These are phyloP conservation scores for Mucor lusitanicus DNA, from an alignment of 371 early-diverging fungal genomes.

Conservation along the genomic window DNA sequence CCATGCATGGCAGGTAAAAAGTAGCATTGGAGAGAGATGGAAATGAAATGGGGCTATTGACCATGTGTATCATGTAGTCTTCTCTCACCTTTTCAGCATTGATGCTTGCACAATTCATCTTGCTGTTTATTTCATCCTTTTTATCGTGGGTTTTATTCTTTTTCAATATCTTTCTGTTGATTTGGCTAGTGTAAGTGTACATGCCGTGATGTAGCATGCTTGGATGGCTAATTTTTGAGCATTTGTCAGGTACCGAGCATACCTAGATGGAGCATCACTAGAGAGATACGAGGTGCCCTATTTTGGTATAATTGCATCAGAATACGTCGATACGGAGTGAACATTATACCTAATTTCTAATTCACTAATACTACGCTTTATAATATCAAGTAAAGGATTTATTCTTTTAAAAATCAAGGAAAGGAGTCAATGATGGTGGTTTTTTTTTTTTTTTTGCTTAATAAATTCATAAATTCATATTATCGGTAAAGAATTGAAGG, in stretches of 20 bases:
- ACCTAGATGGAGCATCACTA: constrained; percentile 62
- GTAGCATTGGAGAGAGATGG: background rate
- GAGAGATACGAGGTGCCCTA: constrained; percentile 65
- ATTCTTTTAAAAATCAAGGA: background rate
- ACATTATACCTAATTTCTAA: background rate
- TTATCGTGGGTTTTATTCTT: constrained; percentile 63
- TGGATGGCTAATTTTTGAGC: background rate
- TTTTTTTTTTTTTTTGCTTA: background rate
- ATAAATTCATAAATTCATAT: background rate
- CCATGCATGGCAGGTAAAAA: constrained; percentile 82
- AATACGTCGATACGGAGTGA: constrained; percentile 69
- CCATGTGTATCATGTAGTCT: constrained; percentile 29
- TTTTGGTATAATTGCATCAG: constrained; percentile 59
- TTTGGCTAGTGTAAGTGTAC: constrained; percentile 48
- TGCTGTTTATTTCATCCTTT: constrained; percentile 53
- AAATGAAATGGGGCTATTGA: background rate
- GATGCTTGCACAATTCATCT: constrained; percentile 46
- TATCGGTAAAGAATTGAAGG: background rate
- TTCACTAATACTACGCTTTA: background rate
- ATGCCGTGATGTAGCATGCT: background rate
- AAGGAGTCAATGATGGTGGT: background rate
- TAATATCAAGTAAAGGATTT: background rate
- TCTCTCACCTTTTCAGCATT: constrained; percentile 39
- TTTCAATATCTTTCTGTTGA: constrained; percentile 43
- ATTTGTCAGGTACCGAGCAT: constrained; percentile 57